Conservation (phyloP, 148 eudicot genomes). For the Cornus kousa region DNA sequence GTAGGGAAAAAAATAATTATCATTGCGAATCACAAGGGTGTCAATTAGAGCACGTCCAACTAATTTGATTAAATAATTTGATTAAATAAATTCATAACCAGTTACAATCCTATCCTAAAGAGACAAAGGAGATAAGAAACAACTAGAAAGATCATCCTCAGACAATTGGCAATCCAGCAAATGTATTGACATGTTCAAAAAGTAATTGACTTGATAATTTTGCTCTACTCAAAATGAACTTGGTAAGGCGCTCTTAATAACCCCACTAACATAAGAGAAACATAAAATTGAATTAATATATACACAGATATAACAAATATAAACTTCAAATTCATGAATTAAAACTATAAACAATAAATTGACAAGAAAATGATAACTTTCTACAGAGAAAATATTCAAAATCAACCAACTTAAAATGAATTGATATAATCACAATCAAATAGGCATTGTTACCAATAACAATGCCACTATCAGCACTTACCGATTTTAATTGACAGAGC, state of each 20-base stretch:
- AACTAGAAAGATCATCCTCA: neutral
- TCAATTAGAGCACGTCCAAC: neutral
- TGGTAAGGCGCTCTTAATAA: neutral
- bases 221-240: neutral
- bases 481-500: constrained; percentile 87
- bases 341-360: neutral
- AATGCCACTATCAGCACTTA: constrained; percentile 27
- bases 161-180: neutral
- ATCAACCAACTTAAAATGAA: neutral
- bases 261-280: neutral
- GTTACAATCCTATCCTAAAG: neutral
- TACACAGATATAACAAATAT: too few species aligned
- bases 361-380: neutral
- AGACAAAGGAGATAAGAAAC: neutral
- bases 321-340: neutral
- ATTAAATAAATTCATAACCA: neutral
- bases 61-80: neutral
- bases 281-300: neutral
- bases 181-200: neutral
- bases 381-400: neutral
- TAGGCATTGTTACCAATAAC: neutral
- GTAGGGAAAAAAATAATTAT: neutral
- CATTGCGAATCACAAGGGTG: neutral
- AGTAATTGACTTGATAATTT: neutral
- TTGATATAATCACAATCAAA: neutral